Base-by-base conservation (phyloP, 768 basidiomycete genomes). In the Dacryopinax spathularia region DNA sequence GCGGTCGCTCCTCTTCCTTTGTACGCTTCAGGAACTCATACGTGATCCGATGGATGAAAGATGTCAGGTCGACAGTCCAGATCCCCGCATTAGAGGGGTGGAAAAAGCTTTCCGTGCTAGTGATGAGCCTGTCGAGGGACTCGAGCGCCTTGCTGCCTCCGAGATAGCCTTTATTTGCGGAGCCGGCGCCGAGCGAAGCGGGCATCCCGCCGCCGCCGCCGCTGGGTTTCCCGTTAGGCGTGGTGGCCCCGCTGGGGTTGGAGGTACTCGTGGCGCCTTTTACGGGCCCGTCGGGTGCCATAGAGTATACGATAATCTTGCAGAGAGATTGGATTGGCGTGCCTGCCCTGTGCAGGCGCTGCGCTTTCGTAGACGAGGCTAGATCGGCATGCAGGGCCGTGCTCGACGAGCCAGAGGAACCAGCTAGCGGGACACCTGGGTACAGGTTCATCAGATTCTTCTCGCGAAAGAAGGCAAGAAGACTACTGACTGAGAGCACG, bases 101-200 rank as follows among this genome's bases (percentile, higher is more conserved):
- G 75, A 97, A 98, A 78, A 88, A 95, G 0, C 87, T 85, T 71
- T 98, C 95, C 5, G 88, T 90, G 69, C 90, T 93, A 15, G 90
- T 94, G 65, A 98, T 83, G 39, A 98, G 75, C 67, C 85, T 85
- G 68, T 90, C 89, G 29, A 98, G 77, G 15, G 90, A 86, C 69
- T 95, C 91, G 65, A 98, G 78, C 20, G 93, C 89, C 70, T 82
- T 88, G 1, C 88, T 92, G 16, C 95, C 95, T 0, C 84, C 92
- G 31, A 90, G 74, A 71, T 80, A 89, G 22, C 82, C 84, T 31
- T 65, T 66, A 16, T 64, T 56, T 29, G 62, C 35, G 41, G 62
- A 13, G 56, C 64, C 22, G 61, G 62, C 18, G 64, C 61, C 41
- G 37, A 64, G 60, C 37, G 60, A 60, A 59, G 63, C 22, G 43